A percentile compares a stretch with the other conserved stretches of the same genome.
Conservation (phyloP, 2,329 filamentous ascomycete genomes). For the Zalaria sp. region DNA sequence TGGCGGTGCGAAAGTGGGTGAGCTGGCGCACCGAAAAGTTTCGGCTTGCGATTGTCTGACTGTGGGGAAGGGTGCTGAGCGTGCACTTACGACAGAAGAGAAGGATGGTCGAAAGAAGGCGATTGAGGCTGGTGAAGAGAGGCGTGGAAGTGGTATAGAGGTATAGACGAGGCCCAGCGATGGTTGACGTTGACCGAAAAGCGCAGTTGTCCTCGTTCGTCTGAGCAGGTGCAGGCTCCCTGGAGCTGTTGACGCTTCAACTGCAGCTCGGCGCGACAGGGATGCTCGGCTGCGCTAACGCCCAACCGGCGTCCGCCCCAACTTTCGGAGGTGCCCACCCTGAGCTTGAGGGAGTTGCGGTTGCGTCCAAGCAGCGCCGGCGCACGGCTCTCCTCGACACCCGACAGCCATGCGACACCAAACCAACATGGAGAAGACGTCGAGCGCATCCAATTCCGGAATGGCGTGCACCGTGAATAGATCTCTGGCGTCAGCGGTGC, state of each 20-base stretch:
- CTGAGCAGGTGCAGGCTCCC: slow-evolving; percentile 1
- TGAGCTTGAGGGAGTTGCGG: no score
- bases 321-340: not conserved
- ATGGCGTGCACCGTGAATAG: no score
- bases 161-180: no score
- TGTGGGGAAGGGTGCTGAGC: not conserved
- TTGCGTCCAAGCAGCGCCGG: not conserved
- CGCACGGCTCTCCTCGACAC: slow-evolving; percentile 4
- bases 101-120: not conserved
- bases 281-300: not conserved
- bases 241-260: slow-evolving; percentile 6
- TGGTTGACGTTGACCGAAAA: no score
- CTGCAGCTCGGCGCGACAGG: slow-evolving; percentile 1
- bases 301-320: not conserved
- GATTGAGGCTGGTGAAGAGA: slow-evolving; percentile 1
- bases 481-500: no score
- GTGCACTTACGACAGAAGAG: not conserved
- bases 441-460: no score
- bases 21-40: not conserved
- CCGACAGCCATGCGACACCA: no score
- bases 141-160: not conserved
- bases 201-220: slow-evolving; percentile 3
- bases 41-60: not conserved
- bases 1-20: not conserved
- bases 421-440: no score